These are phyloP conservation scores for Laetiporus sulphureus DNA, from an alignment of 1,284 basidiomycete species.

Conservation along the genomic window DNA sequence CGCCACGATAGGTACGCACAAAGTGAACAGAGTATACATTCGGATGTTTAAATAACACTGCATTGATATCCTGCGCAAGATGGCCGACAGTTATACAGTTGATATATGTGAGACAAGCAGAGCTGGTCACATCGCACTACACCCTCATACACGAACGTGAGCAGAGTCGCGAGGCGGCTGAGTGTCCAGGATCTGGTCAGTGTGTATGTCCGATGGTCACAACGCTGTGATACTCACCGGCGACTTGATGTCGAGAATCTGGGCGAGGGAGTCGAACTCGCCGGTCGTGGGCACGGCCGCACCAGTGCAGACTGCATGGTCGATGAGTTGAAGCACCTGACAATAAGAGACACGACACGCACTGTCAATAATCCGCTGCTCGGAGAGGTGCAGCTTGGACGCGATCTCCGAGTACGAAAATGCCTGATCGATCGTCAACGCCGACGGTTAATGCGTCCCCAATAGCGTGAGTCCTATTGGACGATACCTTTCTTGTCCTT, in stretches of 20 bases:
- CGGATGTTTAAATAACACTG: background rate
- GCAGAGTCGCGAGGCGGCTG: slow-evolving; percentile 18
- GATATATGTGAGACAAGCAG: slow-evolving; percentile 6
- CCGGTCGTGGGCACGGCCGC: slow-evolving; percentile 33
- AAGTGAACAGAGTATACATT: background rate
- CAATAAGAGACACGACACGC: slow-evolving; percentile 8
- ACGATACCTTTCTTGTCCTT: slow-evolving; percentile 40
- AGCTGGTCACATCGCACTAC: too few species aligned
- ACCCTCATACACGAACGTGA: slow-evolving; percentile 12
- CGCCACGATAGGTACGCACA: too few species aligned
- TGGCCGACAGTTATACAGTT: slow-evolving; percentile 4
- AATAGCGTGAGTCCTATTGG: too few species aligned
- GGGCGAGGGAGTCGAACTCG: slow-evolving; percentile 49
- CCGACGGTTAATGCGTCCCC: background rate
- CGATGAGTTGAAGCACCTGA: slow-evolving; percentile 10
- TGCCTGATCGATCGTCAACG: too few species aligned
- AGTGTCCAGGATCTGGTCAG: background rate
- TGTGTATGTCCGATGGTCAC: slow-evolving; percentile 1
- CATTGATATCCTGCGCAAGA: slow-evolving; percentile 1
- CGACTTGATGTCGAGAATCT: slow-evolving; percentile 36
- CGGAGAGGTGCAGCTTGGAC: slow-evolving; percentile 29
- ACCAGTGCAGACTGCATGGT: slow-evolving; percentile 46
- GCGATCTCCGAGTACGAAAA: slow-evolving; percentile 45
- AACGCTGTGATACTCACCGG: slow-evolving; percentile 26
- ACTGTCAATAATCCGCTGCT: slow-evolving; percentile 50